These are phyloP conservation scores for Epichloe typhina DNA, from an alignment of 2,329 filamentous ascomycete genomes.

Conservation along the genomic window DNA sequence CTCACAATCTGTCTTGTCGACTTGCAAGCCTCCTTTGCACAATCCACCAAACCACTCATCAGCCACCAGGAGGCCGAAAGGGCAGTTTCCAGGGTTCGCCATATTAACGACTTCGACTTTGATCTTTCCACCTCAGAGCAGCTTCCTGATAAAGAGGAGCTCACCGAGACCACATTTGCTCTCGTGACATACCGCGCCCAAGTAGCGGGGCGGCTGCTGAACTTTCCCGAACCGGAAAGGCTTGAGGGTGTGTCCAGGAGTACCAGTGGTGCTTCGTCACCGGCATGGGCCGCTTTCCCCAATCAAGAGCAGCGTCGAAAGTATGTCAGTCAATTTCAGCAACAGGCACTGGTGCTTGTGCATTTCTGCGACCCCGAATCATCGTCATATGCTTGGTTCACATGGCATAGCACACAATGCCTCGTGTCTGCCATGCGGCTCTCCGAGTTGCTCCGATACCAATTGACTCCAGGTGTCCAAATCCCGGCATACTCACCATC, in stretches of 20 bases:
- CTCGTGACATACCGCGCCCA: slow-evolving; percentile 5
- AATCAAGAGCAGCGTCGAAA: neutral
- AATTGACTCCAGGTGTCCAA: neutral
- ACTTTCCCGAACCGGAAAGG: neutral
- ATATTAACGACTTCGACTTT: slow-evolving; percentile 8
- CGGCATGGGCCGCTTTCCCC: neutral
- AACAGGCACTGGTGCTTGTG: slow-evolving; percentile 2
- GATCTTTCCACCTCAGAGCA: neutral
- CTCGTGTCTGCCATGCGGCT: slow-evolving; percentile 5
- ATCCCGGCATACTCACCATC: neutral
- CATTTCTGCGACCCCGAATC: slow-evolving; percentile 8
- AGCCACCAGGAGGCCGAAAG: slow-evolving; percentile 1
- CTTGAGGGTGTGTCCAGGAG: neutral
- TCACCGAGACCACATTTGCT: slow-evolving; percentile 8
- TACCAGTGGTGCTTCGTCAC: neutral
- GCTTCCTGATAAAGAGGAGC: slow-evolving; percentile 4
- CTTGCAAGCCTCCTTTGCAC: slow-evolving; percentile 5
- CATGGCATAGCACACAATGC: slow-evolving; percentile 6
- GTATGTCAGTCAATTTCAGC: slow-evolving; percentile 4
- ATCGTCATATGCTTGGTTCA: slow-evolving; percentile 7
- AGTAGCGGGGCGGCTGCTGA: slow-evolving; percentile 2
- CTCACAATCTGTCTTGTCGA: slow-evolving; percentile 7
- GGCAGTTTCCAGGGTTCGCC: neutral
- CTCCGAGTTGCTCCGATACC: neutral
- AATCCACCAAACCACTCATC: slow-evolving; percentile 5